Percentiles rank a stretch among this genome's conserved stretches.
These are phyloP conservation scores for Mortierella sp. DNA, from an alignment of 371 early-diverging fungal genomes.

Conservation along the genomic window DNA sequence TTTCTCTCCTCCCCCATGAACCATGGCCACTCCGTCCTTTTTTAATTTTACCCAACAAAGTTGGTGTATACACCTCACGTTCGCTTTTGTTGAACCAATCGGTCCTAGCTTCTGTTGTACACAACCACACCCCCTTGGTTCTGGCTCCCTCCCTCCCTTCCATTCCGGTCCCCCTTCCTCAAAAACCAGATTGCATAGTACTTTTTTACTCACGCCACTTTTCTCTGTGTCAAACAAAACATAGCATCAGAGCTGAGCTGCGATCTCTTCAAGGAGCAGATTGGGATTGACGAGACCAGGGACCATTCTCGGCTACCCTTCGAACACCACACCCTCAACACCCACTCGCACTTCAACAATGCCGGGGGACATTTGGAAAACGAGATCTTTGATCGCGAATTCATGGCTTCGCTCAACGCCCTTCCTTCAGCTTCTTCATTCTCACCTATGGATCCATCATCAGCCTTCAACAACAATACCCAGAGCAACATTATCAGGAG, in stretches of 20 bases:
- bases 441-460: slow-evolving; percentile 13
- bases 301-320: slow-evolving; percentile 33
- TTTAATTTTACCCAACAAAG: slow-evolving; percentile 5
- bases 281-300: slow-evolving; percentile 33
- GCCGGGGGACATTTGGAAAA: slow-evolving; percentile 18
- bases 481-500: slow-evolving; percentile 21
- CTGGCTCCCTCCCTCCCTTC: background rate
- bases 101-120: background rate
- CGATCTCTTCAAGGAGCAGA: slow-evolving; percentile 56
- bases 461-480: slow-evolving; percentile 25
- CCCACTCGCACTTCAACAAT: background rate
- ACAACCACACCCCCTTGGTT: background rate
- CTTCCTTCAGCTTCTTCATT: slow-evolving; percentile 9
- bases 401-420: slow-evolving; percentile 35
- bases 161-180: slow-evolving; percentile 6
- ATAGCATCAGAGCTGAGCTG: slow-evolving; percentile 53
- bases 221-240: no score
- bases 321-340: slow-evolving; percentile 17
- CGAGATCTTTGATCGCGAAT: slow-evolving; percentile 46
- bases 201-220: slow-evolving; percentile 15
- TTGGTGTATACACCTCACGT: background rate
- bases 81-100: background rate
- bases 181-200: background rate
- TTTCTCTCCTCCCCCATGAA: background rate
- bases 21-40: slow-evolving; percentile 3